These are phyloP conservation scores for Claviceps africana DNA, from an alignment of 2,329 filamentous ascomycete genomes.

Conservation along the genomic window DNA sequence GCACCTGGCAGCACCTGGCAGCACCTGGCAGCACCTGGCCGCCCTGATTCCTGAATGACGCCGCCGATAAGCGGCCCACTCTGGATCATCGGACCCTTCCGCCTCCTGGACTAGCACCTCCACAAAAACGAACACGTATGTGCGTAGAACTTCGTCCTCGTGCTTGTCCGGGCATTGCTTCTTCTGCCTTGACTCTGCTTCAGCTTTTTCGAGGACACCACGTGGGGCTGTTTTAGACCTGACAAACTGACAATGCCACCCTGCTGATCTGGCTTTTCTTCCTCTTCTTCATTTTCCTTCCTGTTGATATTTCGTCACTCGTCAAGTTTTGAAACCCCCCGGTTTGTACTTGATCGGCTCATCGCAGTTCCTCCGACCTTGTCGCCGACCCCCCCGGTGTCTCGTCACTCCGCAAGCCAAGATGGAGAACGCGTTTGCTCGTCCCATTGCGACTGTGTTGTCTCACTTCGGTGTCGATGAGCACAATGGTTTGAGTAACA, in stretches of 20 bases:
- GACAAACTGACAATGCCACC: conserved; percentile 17
- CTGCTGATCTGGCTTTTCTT: conserved; percentile 4
- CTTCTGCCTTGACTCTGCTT: conserved; percentile 1
- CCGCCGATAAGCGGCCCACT: conserved; percentile 1
- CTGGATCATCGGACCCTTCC: conserved; percentile 2
- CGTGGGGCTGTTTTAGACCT: conserved; percentile 17
- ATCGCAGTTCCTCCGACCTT: not conserved
- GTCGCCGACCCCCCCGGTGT: conserved; percentile 3
- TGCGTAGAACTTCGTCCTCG: conserved; percentile 5
- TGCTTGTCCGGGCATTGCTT: not conserved
- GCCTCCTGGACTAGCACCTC: conserved; percentile 7
- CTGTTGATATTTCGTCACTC: not conserved
- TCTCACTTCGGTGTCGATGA: conserved; percentile 42
- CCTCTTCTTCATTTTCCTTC: not conserved
- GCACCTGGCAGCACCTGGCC: not conserved
- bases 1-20: not conserved
- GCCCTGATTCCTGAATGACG: not conserved
- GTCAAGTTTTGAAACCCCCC: not conserved
- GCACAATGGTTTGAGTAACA: conserved; percentile 39
- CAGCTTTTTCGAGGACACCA: conserved; percentile 14
- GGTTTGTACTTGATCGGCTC: conserved; percentile 1
- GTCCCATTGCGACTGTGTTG: conserved; percentile 44
- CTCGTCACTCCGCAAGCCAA: conserved; percentile 8
- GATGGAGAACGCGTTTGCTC: conserved; percentile 52
- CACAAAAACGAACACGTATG: conserved; percentile 14